These are phyloP conservation scores for Diaporthe helianthi DNA, from an alignment of 2,329 filamentous ascomycete species.

Conservation along the genomic window DNA sequence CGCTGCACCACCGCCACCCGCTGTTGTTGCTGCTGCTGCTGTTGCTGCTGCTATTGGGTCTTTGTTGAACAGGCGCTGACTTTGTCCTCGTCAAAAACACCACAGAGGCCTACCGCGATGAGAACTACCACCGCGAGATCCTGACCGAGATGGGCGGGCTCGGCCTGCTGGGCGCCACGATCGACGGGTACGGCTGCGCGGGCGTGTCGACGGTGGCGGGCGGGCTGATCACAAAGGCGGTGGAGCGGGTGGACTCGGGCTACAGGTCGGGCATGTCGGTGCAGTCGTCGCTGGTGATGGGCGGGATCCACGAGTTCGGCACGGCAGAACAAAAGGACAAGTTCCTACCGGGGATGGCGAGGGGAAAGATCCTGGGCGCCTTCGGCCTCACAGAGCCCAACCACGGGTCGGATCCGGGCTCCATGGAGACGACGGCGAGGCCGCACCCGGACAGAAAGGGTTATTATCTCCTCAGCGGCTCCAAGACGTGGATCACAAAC, in stretches of 20 bases:
- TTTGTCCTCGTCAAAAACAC: neutral
- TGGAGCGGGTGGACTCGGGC: conserved; percentile 85
- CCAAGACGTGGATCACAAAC: conserved; percentile 94
- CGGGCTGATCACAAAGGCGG: conserved; percentile 83
- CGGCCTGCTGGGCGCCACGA: conserved; percentile 80
- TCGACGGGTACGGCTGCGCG: conserved; percentile 83
- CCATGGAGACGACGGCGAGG: conserved; percentile 82
- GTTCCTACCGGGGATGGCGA: conserved; percentile 77
- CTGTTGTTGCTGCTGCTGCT: too few species aligned
- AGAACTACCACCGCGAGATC: conserved; percentile 81
- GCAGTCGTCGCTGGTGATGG: conserved; percentile 86
- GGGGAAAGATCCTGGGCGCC: conserved; percentile 77
- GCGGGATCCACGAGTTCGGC: conserved; percentile 83
- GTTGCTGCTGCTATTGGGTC: too few species aligned
- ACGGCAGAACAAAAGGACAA: conserved; percentile 81
- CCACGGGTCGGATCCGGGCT: conserved; percentile 85
- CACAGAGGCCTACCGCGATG: conserved; percentile 67
- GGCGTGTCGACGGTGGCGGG: conserved; percentile 82
- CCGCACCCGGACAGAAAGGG: conserved; percentile 80
- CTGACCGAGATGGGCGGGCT: conserved; percentile 87
- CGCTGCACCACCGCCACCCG: conserved; percentile 34
- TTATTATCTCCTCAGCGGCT: conserved; percentile 74
- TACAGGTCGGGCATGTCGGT: conserved; percentile 90
- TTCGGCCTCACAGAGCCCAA: conserved; percentile 90
- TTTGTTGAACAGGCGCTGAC: conserved; percentile 1